Evolutionary conservation across 306 rosid species (phyloP).

Genomic region (Pyrus bretschneideri): DNA sequence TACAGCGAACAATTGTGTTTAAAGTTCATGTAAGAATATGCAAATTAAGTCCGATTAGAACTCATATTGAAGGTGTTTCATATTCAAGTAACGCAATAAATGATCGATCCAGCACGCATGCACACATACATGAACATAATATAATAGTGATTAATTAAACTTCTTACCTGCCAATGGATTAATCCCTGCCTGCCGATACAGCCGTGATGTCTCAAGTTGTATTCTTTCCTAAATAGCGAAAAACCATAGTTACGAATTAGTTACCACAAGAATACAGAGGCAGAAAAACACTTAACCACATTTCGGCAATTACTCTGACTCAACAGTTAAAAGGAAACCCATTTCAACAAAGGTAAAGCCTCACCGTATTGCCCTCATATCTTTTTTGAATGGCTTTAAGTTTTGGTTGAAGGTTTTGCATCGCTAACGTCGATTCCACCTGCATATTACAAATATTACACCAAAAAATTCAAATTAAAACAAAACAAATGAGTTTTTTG

Average conservation of each 20-base stretch:
- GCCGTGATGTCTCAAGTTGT: conserved; percentile 97
- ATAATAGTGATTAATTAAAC: neutral
- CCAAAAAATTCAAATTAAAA: neutral
- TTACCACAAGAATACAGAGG: neutral
- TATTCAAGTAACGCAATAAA: neutral
- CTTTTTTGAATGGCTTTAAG: conserved; percentile 95
- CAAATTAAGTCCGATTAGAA: neutral
- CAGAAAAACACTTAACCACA: neutral
- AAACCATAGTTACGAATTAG: conserved; percentile 11
- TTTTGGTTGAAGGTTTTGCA: conserved; percentile 99
- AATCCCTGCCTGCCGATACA: conserved; percentile 90
- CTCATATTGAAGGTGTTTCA: neutral
- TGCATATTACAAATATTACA: conserved; percentile 19
- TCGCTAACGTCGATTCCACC: conserved; percentile 96
- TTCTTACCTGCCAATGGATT: conserved; percentile 88
- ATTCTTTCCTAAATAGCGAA: conserved; percentile 82
- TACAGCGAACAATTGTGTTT: neutral
- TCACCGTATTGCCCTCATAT: conserved; percentile 95
- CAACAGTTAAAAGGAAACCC: conserved; percentile 1
- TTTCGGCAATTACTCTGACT: conserved; percentile 15
- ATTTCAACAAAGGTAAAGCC: conserved; percentile 16
- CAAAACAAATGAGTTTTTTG: no score
- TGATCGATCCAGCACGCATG: neutral
- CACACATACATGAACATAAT: neutral
- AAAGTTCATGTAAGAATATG: neutral